Evolutionary conservation across 108 stramenopile species (phyloP), one percentile per base, ranked within the genome.

Genomic region (Nannochloropsis salina): DNA sequence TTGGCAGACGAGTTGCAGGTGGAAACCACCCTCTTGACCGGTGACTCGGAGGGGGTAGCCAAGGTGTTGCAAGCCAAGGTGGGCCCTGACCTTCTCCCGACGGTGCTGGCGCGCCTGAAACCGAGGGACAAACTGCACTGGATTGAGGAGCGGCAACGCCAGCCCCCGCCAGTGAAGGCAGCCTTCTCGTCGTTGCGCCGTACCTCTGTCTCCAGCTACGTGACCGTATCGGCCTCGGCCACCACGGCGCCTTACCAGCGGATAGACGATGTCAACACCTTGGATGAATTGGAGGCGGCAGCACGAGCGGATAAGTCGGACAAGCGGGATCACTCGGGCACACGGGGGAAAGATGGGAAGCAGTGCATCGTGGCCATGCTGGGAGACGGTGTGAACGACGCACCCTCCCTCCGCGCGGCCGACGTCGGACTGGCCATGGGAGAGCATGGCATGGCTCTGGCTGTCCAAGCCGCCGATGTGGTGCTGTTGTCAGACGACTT

Each of bases 351-450:
- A 4, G 20, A 15, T 15, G n/a, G 15, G 61, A 74, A 74, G n/a
- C 61, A 74, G n/a, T 83, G 83, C 86, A 93, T 98, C 80, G 92
- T 94, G 40, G 93, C 94, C 88, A 96, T 99, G 95, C 98, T 97
- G 82, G 99, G 99, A 61, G 99, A 99, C 92, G 99, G 99, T 85
- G 97, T 99, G 44, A 99, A 99, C 86, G 98, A 99, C 88, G 94
- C 97, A 42, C 98, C 98, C 79, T 97, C 98, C 12, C 92, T 99
- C n/a, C 97, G 97, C 92, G 92, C 93, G 86, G 98, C 97, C 22
- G 95, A 98, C 90, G 96, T 99, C 92, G 98, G 98, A 90, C 95
- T 99, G 87, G 98, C 98, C 83, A 99, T 99, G 98, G 98, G 97
- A 80, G 95, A 94, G 87, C 95, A 94, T 92, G 98, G 98, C 87